Base-by-base conservation (phyloP, 306 rosid species). In the Purshia tridentata region DNA sequence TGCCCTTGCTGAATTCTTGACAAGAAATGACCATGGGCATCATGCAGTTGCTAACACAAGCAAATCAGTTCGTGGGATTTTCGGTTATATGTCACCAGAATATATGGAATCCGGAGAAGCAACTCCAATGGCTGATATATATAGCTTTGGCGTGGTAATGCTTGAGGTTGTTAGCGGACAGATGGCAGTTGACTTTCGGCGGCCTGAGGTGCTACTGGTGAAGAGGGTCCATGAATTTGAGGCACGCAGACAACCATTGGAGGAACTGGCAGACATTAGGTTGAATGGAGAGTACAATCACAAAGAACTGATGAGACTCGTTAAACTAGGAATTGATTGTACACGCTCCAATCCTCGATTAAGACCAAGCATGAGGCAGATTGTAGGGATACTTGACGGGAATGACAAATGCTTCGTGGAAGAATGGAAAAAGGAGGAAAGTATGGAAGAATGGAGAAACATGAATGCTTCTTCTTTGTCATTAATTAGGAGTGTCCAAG, bases 71-170 rank as follows among this genome's bases (percentile, higher is more conserved):
- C 74, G 85, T 0, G 98, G 98, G 67, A 93, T 93, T 70, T 93
- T 93, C 0, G 98, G 98, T 59, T 93, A 89, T 79, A 88, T 93
- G 91, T 84, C 98, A 4, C 98, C 98, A 0, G 98, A 93, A 83
- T 91, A 88, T 41, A 67, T 93, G 41, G 84, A 82, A 59, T 86
- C 91, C 0, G 98, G 97, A 2, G 90, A 89, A 70, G 98, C 92
- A 20, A 84, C 86, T 3, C 13, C 96, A 0, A 81, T 80, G 13
- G 96, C 91, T 19, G 98, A 93, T 80, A 84, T 93, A 40, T 93
- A 91, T 67, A 91, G 98, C 84, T 91, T 89, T 57, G 98, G 98
- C 2, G 91, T 93, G 41, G 92, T 93, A 77, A 82, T 93, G 67
- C 98, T 93, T 46, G 97, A 93, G 79, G 80, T 89, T 75, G 62